These are phyloP conservation scores for Onygenales sp. DNA, from an alignment of 2,329 filamentous ascomycete genomes.

Conservation along the genomic window DNA sequence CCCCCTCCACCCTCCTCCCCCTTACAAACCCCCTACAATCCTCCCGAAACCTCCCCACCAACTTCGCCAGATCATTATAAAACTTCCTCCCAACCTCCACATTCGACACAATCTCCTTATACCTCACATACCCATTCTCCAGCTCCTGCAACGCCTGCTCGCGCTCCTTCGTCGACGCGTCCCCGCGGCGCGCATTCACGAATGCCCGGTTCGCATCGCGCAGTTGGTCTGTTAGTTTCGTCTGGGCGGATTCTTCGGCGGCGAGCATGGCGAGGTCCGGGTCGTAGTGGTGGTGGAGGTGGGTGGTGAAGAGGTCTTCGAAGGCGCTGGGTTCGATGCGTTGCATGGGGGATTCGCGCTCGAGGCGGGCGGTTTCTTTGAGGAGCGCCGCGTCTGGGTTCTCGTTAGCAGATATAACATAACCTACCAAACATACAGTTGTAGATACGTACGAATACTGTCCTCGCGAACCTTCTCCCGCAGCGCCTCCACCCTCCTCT, in stretches of 20 bases:
- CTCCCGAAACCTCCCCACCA: conserved; percentile 77
- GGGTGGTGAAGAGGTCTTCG: conserved; percentile 77
- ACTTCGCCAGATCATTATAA: conserved; percentile 88
- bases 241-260: conserved; percentile 66
- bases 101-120: conserved; percentile 91
- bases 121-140: conserved; percentile 88
- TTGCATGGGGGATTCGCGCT: conserved; percentile 77
- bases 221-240: conserved; percentile 58
- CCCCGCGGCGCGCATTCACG: conserved; percentile 58
- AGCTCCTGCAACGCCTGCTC: conserved; percentile 79
- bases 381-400: conserved; percentile 61
- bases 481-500: conserved; percentile 68
- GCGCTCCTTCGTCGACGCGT: conserved; percentile 60
- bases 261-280: conserved; percentile 61
- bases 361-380: conserved; percentile 71
- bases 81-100: conserved; percentile 88
- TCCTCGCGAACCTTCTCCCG: conserved; percentile 73
- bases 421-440: neutral
- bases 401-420: neutral
- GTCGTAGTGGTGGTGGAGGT: conserved; percentile 71
- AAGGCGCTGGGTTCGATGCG: conserved; percentile 82
- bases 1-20: conserved; percentile 69
- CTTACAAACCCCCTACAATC: conserved; percentile 70
- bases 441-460: conserved; percentile 56
- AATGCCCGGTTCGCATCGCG: conserved; percentile 71